Base-by-base conservation (phyloP, 306 rosid species). In the Sechiopsis laciniata region DNA sequence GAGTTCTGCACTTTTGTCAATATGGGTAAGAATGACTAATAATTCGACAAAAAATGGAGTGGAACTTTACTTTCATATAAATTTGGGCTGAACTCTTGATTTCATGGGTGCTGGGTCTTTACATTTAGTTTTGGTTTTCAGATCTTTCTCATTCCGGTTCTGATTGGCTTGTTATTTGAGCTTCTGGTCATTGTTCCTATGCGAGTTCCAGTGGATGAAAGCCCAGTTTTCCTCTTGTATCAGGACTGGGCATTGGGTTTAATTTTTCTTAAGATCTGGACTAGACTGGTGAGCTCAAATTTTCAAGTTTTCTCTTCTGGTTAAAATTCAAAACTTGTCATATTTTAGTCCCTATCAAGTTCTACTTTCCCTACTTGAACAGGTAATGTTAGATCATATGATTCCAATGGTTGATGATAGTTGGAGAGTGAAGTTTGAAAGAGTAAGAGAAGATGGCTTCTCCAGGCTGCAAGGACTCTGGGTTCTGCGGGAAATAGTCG, bases 171-270 rank as follows among this genome's bases (percentile, higher is more conserved):
- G 63, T 97, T 94, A 48, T 94, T 94, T 88, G 99, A 94, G 88
- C 99, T 94, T 88, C 72, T 94, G 88, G 99, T 94, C 73, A 91
- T 94, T 60, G 97, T 94, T 71, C 99, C 99, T 9, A 86, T 94
- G 97, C 88, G 99, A 75, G 99, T 94, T 68, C 99, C 97, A 0
- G 99, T 94, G 76, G 99, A 94, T 85, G 99, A 94, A 78, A 94
- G 97, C 85, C 99, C 99, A 53, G 97, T 94, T 75, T 94, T 94
- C 82, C 95, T 94, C 75, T 84, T 94, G 75, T 94, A 94, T 81
- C 99, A 94, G 76, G 99, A 94, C 80, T 94, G 99, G 99, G 99
- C 99, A 71, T 85, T 94, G 73, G 99, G 99, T 66, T 94, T 94
- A 77, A 94, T 94, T 77, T 91, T 94, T 79, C 99, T 94, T 65